phyloP scores from a whole-genome alignment of 345 rosid species.

The Corchorus olitorius region DNA sequence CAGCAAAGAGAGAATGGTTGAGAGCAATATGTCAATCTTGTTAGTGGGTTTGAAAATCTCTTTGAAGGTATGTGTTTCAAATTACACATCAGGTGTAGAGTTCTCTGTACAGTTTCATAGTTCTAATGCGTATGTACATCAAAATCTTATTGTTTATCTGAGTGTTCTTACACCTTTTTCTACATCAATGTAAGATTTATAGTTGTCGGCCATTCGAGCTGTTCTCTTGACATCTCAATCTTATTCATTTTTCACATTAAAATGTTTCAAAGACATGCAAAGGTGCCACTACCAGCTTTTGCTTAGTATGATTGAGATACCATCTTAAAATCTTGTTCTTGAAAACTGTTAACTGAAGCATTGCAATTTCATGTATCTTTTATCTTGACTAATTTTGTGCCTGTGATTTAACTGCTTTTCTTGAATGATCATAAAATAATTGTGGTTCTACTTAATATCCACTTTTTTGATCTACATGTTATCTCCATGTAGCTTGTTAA shows the following conservation, averaged over 20 bases:
- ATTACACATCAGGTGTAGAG: neutral
- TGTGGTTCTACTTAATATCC: neutral
- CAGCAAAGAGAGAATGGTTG: neutral
- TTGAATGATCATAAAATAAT: neutral
- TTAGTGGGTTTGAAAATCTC: neutral
- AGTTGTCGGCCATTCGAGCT: neutral
- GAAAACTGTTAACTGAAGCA: neutral
- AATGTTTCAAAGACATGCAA: neutral
- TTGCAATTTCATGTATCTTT: neutral
- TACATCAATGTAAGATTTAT: neutral
- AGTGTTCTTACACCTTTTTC: neutral
- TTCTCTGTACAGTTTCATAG: neutral
- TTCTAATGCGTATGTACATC: neutral
- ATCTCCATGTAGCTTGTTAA: neutral
- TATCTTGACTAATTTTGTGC: neutral
- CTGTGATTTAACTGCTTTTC: neutral
- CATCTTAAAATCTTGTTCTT: neutral
- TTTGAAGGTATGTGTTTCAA: neutral
- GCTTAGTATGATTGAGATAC: neutral
- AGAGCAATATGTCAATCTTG: constrained; percentile 6
- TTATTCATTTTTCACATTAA: neutral
- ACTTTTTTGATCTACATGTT: neutral
- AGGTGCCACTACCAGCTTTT: neutral
- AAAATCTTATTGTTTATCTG: neutral
- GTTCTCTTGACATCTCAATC: neutral